Base-by-base conservation (phyloP, 2,329 filamentous ascomycete species). In the Penicillium sp. region DNA sequence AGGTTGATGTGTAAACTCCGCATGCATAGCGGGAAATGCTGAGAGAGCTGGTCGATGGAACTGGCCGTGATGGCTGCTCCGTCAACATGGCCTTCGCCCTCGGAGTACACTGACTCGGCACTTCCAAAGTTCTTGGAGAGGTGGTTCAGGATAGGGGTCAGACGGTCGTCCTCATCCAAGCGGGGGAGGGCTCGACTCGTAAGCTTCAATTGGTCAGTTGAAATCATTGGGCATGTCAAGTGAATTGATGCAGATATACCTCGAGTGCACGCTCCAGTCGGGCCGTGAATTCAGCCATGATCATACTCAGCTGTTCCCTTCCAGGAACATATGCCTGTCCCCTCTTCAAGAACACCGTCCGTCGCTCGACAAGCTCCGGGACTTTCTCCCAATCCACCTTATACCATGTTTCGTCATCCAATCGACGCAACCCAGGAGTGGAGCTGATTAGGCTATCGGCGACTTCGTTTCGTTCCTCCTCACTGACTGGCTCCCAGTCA, bases 351-450 rank as follows among this genome's bases (percentile, higher is more conserved):
- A 93, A 82, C 1, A 94, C 87, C 36, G 79, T 78, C 35, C 91
- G 77, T 33, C 78, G 70, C 67, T 96, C 90, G 1, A 98, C 83
- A 25, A 98, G 70, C 46, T 97, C 91, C 0, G 91, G 88, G 1
- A 98, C 93, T 21, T 83, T 80, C 62, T 89, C 86, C 89, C 91
- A 98, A 58, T 96, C 88, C 1, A 97, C 88, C 70, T 96, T 97
- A 75, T 94, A 94, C 84, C 88, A 98, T 17, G 74, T 81, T 56
- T 93, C 87, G 28, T 95, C 87, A 11, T 95, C 88, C 4, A 74
- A 47, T 38, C 66, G 63, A 27, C 63, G 65, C 33, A 75, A 55
- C 4, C 73, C 71, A 6, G 68, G 68, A 2, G 76, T 79, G 4
- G 76, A 75, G 21, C 79, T 78, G 1, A 75, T 69, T 36, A 94